Conservation (phyloP, 139 green algal species). For the Yamagishiella unicocca region DNA sequence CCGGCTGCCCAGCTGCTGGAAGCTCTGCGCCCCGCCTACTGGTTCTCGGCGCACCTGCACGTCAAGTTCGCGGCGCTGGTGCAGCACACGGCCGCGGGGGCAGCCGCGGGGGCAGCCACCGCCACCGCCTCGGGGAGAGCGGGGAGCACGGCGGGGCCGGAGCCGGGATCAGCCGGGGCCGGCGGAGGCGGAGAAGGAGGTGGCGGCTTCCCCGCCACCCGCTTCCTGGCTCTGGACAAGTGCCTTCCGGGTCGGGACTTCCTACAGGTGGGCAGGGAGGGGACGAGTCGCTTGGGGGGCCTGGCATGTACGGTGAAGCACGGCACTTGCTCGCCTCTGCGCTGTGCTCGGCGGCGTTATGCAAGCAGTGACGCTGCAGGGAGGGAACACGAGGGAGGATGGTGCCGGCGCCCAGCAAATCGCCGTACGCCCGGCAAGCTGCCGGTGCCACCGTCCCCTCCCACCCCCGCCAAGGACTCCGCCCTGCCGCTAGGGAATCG, state of each 20-base stretch:
- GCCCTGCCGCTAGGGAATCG: too few species aligned
- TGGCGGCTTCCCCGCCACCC: slow-evolving; percentile 60
- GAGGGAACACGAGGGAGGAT: too few species aligned
- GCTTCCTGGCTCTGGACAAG: slow-evolving; percentile 98
- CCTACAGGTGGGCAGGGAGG: slow-evolving; percentile 87
- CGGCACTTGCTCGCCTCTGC: too few species aligned
- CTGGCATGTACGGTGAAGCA: too few species aligned
- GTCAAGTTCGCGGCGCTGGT: slow-evolving; percentile 95
- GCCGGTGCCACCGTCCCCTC: too few species aligned
- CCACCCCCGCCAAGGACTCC: too few species aligned
- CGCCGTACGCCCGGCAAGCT: too few species aligned
- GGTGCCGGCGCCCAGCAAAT: too few species aligned
- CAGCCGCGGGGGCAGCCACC: slow-evolving; percentile 19
- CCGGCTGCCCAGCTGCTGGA: slow-evolving; percentile 77
- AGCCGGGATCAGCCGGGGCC: background rate
- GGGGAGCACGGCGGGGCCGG: background rate
- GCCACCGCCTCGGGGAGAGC: background rate
- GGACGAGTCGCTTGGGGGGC: too few species aligned
- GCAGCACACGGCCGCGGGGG: slow-evolving; percentile 61
- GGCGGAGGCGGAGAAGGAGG: background rate
- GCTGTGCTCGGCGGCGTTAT: too few species aligned
- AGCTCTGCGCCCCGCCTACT: slow-evolving; percentile 88
- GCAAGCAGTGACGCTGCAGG: too few species aligned
- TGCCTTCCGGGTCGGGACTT: slow-evolving; percentile 94
- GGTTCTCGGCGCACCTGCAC: slow-evolving; percentile 97